phyloP scores from a whole-genome alignment of 108 stramenopile genomes.

The Pelagomonas calceolata region DNA sequence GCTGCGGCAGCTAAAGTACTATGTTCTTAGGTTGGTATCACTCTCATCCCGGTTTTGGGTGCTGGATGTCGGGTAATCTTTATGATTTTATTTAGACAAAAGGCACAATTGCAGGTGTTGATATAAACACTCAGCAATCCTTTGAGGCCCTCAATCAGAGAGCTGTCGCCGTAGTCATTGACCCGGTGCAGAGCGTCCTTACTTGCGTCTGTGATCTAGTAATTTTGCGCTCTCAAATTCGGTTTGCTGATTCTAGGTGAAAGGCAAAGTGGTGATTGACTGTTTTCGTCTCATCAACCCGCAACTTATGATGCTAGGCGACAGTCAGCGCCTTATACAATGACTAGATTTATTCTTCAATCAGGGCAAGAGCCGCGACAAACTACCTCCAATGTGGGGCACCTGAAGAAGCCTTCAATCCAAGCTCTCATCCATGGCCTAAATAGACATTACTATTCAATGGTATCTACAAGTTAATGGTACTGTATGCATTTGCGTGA shows the following conservation, averaged over 20 bases:
- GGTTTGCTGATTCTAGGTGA: conserved; percentile 18
- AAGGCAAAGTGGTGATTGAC: conserved; percentile 99
- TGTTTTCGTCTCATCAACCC: conserved; percentile 97
- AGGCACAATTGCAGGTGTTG: conserved; percentile 33
- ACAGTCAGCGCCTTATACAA: no score
- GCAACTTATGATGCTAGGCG: conserved; percentile 89
- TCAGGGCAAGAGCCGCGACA: conserved; percentile 79
- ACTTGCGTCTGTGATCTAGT: no score
- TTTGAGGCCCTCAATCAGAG: conserved; percentile 90
- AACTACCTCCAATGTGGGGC: conserved; percentile 94
- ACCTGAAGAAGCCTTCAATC: conserved; percentile 96
- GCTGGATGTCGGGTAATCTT: conserved; percentile 73
- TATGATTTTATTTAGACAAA: no score
- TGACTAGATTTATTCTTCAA: no score
- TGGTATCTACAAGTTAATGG: conserved; percentile 33
- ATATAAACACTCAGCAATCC: conserved; percentile 95
- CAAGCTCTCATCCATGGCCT: conserved; percentile 98
- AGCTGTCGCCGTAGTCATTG: conserved; percentile 93
- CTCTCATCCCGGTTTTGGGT: conserved; percentile 97
- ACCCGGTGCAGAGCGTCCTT: conserved; percentile 89
- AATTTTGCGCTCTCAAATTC: no score
- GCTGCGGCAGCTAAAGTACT: background rate
- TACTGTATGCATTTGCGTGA: no score
- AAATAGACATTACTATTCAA: conserved; percentile 94
- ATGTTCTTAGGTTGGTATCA: conserved; percentile 85